Evolutionary conservation across 2,329 filamentous ascomycete genomes (phyloP).

Genomic region (Microdochium nivale): DNA sequence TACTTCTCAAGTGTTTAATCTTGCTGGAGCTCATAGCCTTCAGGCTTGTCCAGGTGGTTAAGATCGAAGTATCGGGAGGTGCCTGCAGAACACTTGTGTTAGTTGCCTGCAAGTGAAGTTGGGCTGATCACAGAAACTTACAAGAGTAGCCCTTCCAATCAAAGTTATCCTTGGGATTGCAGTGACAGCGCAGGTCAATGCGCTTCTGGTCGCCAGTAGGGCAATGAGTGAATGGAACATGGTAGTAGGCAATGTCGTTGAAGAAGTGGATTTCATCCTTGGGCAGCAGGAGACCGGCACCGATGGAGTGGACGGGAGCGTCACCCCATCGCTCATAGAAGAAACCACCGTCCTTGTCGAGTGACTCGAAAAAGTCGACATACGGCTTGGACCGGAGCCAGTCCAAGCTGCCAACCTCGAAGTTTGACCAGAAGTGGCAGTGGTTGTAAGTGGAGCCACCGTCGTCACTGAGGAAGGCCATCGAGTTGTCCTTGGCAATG

Average conservation of each 20-base stretch:
- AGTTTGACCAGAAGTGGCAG: conserved; percentile 99
- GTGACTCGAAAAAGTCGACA: conserved; percentile 78
- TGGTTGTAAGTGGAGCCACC: conserved; percentile 88
- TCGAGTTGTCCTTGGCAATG: conserved; percentile 72
- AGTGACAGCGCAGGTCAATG: conserved; percentile 82
- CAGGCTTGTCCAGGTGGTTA: conserved; percentile 73
- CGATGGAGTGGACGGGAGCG: conserved; percentile 96
- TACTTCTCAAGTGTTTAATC: conserved; percentile 24
- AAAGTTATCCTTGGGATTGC: conserved; percentile 94
- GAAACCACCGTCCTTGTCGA: conserved; percentile 90
- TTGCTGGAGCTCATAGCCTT: conserved; percentile 70
- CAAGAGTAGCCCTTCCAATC: conserved; percentile 99
- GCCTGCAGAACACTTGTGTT: conserved; percentile 37
- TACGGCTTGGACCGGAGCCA: conserved; percentile 90
- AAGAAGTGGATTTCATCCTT: conserved; percentile 98
- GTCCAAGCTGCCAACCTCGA: conserved; percentile 88
- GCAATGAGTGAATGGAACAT: conserved; percentile 96
- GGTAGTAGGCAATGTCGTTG: conserved; percentile 97
- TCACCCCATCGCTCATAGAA: conserved; percentile 99
- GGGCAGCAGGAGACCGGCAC: conserved; percentile 74
- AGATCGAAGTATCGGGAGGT: conserved; percentile 80
- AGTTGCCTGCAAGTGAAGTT: conserved; percentile 7
- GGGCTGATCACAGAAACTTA: conserved; percentile 39
- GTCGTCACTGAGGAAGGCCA: conserved; percentile 89
- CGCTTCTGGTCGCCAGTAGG: conserved; percentile 82